Conservation (phyloP, 768 basidiomycete genomes). For the Tricholoma bakamatsutake region DNA sequence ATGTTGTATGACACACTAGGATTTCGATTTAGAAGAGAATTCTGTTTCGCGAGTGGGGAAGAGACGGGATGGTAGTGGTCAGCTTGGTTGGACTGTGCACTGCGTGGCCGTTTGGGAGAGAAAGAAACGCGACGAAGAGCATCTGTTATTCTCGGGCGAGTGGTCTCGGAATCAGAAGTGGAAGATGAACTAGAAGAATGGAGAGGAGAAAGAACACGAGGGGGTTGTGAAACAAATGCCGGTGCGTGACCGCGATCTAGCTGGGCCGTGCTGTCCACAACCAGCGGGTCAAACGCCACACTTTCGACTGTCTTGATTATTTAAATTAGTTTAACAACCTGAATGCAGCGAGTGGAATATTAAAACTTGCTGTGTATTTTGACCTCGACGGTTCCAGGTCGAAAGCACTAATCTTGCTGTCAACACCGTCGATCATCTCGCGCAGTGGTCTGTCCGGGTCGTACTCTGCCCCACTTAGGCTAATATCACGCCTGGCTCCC, state of each 20-base stretch:
- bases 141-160: conserved; percentile 64
- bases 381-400: conserved; percentile 48
- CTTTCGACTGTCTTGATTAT: conserved; percentile 24
- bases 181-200: conserved; percentile 44
- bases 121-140: conserved; percentile 65
- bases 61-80: conserved; percentile 4
- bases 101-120: conserved; percentile 72
- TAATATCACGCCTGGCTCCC: conserved; percentile 42
- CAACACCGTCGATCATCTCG: conserved; percentile 61
- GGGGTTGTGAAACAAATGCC: conserved; percentile 14
- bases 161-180: conserved; percentile 43
- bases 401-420: conserved; percentile 50
- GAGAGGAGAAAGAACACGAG: conserved; percentile 41
- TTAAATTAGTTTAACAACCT: conserved; percentile 3
- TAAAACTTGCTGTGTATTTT: conserved; percentile 38
- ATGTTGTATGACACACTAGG: conserved; percentile 4
- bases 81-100: conserved; percentile 23
- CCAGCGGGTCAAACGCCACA: conserved; percentile 47
- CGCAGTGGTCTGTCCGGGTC: conserved; percentile 79
- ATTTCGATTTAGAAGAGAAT: conserved; percentile 5
- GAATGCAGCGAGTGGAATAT: not conserved
- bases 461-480: conserved; percentile 75
- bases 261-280: conserved; percentile 58
- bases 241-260: conserved; percentile 49
- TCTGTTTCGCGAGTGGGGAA: conserved; percentile 20